Evolutionary conservation across 2,329 filamentous ascomycete genomes (phyloP), one percentile per base, ranked within the genome.

Genomic region (Lachnellula arida): DNA sequence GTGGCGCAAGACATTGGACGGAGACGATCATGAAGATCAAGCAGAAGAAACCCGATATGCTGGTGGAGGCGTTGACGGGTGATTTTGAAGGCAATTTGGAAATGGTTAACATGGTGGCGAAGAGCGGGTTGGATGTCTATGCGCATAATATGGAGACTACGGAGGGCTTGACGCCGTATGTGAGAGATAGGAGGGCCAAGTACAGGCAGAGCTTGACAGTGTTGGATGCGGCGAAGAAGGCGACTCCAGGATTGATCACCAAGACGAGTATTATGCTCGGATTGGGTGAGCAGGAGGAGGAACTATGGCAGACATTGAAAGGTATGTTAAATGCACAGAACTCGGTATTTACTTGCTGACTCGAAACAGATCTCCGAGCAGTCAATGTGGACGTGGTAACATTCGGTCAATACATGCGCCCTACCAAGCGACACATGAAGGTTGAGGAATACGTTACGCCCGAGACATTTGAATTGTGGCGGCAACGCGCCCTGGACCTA

Each of bases 391-490:
- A 99, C 65, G 91, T 99, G 12, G 91, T 99, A 56, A 99, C 94
- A 0, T 99, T 99, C 65, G 94, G 94, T n/a, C 94, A 99, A 77
- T 99, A 99, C 78, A 99, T 99, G 94, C 89, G 93, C 11, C 94
- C 94, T 1, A 99, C 94, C 4, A 99, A 97, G 79, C 84, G 93
- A 46, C 94, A 99, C 73, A 93, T 99, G 84, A 87, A 96, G 73
- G 94, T 99, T 34, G 88, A 96, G 68, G 91, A 93, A 72, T 99
- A 99, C 71, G 83, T 99, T 47, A 93, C 91, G 0, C 94, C 94
- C 0, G 89, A 88, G 59, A 85, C 87, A 60, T 99, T 99, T 70
- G 93, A 97, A 69, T 77, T 88, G 67, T 99, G 94, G 94, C 84
- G 89, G 58, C 84, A 91, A 75, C 84, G 91, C 51, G 93, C 94